These are phyloP conservation scores for Pugionium dolabratum DNA, from an alignment of 345 rosid genomes.

Conservation along the genomic window DNA sequence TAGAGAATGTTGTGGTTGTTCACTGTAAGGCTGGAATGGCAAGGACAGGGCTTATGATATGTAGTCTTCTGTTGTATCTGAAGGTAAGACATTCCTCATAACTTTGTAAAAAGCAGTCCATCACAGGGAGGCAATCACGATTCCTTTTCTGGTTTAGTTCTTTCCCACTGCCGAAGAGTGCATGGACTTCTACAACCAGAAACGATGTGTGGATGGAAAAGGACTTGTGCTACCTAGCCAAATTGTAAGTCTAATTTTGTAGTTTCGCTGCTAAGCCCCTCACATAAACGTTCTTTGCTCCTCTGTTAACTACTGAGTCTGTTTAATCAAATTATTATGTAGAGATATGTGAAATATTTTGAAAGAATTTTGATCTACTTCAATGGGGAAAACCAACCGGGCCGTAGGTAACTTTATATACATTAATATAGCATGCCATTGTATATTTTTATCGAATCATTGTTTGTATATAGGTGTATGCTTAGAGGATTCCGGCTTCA, in stretches of 20 bases:
- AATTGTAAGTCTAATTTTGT: slow-evolving; percentile 56
- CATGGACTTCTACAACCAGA: slow-evolving; percentile 82
- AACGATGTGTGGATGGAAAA: slow-evolving; percentile 82
- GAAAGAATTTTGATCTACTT: slow-evolving; percentile 72
- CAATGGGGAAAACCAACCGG: slow-evolving; percentile 78
- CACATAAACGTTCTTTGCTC: slow-evolving; percentile 2
- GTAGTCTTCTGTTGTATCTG: slow-evolving; percentile 76
- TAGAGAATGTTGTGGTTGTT: slow-evolving; percentile 89
- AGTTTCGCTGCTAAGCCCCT: not conserved
- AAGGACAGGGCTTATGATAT: slow-evolving; percentile 89
- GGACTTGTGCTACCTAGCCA: slow-evolving; percentile 89
- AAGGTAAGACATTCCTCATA: slow-evolving; percentile 46
- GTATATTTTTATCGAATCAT: slow-evolving; percentile 13
- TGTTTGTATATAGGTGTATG: slow-evolving; percentile 61
- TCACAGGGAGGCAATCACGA: slow-evolving; percentile 10
- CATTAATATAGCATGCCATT: slow-evolving; percentile 13
- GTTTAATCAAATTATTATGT: slow-evolving; percentile 21
- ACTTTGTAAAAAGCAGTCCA: slow-evolving; percentile 26
- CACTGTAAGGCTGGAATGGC: slow-evolving; percentile 98
- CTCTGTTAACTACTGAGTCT: slow-evolving; percentile 5
- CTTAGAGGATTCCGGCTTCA: slow-evolving; percentile 89
- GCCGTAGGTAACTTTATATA: slow-evolving; percentile 55
- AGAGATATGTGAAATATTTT: slow-evolving; percentile 87
- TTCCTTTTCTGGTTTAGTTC: slow-evolving; percentile 49
- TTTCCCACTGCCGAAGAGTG: slow-evolving; percentile 95